Evolutionary conservation across 169 alveolate genomes (phyloP), one percentile per base, ranked within the genome.

Genomic region (Cryptosporidium ubiquitum): DNA sequence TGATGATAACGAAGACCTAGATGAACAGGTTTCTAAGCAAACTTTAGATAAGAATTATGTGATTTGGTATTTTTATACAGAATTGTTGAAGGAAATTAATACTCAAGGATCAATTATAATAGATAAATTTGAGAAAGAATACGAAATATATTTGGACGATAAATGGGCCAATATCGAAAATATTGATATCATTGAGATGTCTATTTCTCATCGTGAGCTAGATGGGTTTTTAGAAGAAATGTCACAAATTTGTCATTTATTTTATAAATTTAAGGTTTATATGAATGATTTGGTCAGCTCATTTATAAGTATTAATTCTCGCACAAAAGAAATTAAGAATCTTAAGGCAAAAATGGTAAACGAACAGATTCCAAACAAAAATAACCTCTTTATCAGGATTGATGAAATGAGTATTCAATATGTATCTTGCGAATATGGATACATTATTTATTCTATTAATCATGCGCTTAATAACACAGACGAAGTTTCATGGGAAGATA

Each of bases 341-440:
- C 60, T 14, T 0, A 6, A 55, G 18, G 10, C 29, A 4, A 55
- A 7, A 9, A 12, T 55, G 16, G 66, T n/a, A 23, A 55, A 20
- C 3, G 71, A 64, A 1, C 42, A 64, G 5, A 33, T 64, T 35
- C 51, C 71, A 37, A 64, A 26, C 7, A 0, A 37, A 64, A 64
- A 33, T 64, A 37, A 64, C 14, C 44, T 69, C 23, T 69, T 69
- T 69, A 10, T 18, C 4, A 69, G 84, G 39, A 79, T 79, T 40
- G 68, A 79, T 26, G 68, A 60, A 42, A 26, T 79, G 75, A 79
- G 75, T 61, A 60, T 64, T 79, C 31, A 42, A 61, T 79, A 79
- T 64, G 89, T 79, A 31, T 64, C 89, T 6, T 79, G 89, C 16
- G 89, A 79, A 61, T 79, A 79, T 60, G 89, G 79, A 18, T 79